Conservation (phyloP, 345 rosid species). For the Lumnitzera racemosa region DNA sequence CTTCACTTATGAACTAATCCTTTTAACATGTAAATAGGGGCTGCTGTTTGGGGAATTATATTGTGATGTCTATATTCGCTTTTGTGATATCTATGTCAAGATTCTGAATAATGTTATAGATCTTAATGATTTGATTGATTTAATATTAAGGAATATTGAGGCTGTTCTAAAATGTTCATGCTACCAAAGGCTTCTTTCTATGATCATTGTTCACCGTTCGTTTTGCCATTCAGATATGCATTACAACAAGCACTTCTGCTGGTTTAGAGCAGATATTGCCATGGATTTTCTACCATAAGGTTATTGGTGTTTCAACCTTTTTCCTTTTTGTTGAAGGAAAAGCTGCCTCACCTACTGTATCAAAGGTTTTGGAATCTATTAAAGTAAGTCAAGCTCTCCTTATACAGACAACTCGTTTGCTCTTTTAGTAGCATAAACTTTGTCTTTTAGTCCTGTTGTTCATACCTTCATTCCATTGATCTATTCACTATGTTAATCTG, state of each 20-base stretch:
- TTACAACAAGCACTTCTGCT: slow-evolving; percentile 87
- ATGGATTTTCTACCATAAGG: slow-evolving; percentile 89
- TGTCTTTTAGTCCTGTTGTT: slow-evolving; percentile 1
- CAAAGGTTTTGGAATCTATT: slow-evolving; percentile 67
- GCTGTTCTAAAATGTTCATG: not conserved
- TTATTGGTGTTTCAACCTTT: slow-evolving; percentile 76
- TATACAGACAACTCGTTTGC: not conserved
- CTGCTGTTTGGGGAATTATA: no score
- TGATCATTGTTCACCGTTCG: slow-evolving; percentile 3
- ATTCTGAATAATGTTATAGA: no score
- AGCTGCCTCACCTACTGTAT: slow-evolving; percentile 66
- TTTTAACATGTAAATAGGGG: no score
- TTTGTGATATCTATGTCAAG: no score
- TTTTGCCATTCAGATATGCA: slow-evolving; percentile 47
- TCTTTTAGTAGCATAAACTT: not conserved
- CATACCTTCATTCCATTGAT: not conserved
- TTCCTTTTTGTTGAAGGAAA: slow-evolving; percentile 92
- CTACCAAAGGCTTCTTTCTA: not conserved
- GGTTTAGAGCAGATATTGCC: slow-evolving; percentile 85
- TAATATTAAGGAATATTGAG: no score
- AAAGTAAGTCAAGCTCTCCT: slow-evolving; percentile 23
- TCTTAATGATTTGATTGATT: no score
- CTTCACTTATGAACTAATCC: no score
- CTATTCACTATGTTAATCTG: not conserved
- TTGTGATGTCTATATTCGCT: no score